Percentiles rank a stretch among this genome's conserved stretches.
Evolutionary conservation across 225 moss, liverwort and hornwort genomes (phyloP).

Genomic region (Pseudoscleropodium purum): DNA sequence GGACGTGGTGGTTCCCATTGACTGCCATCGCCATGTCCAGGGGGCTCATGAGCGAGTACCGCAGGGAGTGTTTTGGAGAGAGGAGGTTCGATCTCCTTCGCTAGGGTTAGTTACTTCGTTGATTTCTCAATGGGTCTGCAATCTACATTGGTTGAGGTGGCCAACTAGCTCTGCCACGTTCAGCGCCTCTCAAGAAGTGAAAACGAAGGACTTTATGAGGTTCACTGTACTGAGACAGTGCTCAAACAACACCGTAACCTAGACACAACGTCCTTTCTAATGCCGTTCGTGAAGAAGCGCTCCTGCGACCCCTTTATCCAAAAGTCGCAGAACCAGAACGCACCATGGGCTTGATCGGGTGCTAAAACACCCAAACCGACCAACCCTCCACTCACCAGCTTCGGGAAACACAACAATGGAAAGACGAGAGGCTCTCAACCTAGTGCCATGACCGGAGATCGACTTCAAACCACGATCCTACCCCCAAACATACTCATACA

Average conservation of each 20-base stretch:
- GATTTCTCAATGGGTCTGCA: neutral
- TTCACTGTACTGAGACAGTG: neutral
- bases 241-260: neutral
- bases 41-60: constrained; percentile 18
- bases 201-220: neutral
- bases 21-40: constrained; percentile 44
- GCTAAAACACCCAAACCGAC: neutral
- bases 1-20: constrained; percentile 15
- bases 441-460: neutral
- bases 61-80: neutral
- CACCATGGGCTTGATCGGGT: neutral
- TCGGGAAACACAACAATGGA: neutral
- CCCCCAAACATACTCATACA: neutral
- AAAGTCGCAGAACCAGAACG: neutral
- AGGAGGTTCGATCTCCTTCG: neutral
- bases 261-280: neutral
- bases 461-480: neutral
- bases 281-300: neutral
- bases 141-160: constrained; percentile 15
- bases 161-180: neutral
- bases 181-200: neutral
- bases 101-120: constrained; percentile 26
- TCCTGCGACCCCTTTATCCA: neutral
- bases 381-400: neutral
- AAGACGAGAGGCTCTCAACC: neutral